Percentiles rank a stretch among this genome's conserved stretches.
phyloP scores from a whole-genome alignment of 257 asterid species.

The Craterostigma plantagineum region DNA sequence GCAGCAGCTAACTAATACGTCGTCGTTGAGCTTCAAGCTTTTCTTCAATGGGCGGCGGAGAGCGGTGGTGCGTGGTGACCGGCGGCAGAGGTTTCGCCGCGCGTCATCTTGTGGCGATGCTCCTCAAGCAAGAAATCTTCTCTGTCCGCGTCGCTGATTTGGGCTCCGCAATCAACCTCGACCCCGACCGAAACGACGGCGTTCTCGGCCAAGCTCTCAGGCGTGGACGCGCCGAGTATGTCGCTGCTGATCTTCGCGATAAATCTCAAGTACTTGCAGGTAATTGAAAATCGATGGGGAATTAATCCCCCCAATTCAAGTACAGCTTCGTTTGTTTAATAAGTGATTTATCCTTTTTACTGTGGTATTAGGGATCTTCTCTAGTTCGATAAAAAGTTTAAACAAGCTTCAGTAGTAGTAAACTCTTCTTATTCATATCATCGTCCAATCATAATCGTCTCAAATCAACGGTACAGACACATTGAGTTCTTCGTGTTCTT shows the following conservation, averaged over 20 bases:
- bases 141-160: conserved; percentile 69
- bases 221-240: conserved; percentile 62
- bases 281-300: neutral
- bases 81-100: conserved; percentile 98
- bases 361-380: too few species aligned
- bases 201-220: conserved; percentile 47
- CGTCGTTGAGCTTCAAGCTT: too few species aligned
- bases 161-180: conserved; percentile 43
- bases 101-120: conserved; percentile 77
- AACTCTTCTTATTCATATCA: too few species aligned
- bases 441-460: too few species aligned
- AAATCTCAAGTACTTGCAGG: conserved; percentile 75
- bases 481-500: neutral
- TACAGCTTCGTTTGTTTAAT: neutral
- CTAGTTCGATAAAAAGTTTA: too few species aligned
- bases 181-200: conserved; percentile 55
- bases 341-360: too few species aligned
- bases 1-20: too few species aligned
- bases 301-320: neutral
- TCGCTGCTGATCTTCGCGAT: conserved; percentile 75
- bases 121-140: conserved; percentile 47
- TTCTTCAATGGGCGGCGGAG: conserved; percentile 24
- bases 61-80: conserved; percentile 82
- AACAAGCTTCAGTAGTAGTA: too few species aligned
- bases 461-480: too few species aligned